Conservation (phyloP, 2,329 filamentous ascomycete species). For the Aspergillus hiratsukae region DNA sequence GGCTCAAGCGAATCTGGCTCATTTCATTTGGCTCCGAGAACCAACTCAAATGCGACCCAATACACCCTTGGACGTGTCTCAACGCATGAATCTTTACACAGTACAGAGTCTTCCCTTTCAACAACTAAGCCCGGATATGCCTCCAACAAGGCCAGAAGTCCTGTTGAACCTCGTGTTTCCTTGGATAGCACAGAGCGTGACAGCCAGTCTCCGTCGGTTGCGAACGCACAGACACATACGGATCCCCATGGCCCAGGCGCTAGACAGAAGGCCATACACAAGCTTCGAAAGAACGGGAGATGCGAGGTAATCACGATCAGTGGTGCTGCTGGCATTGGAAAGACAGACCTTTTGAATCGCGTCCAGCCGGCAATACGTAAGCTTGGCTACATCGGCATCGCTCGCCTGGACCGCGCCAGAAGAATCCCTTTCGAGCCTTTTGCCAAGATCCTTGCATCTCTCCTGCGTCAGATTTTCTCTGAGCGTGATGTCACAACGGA, state of each 20-base stretch:
- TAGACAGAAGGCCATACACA: conserved; percentile 44
- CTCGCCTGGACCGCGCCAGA: conserved; percentile 57
- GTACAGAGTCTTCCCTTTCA: conserved; percentile 31
- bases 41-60: conserved; percentile 32
- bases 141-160: conserved; percentile 31
- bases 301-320: conserved; percentile 57
- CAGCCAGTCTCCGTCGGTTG: conserved; percentile 28
- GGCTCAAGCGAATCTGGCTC: conserved; percentile 53
- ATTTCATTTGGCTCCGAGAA: conserved; percentile 34
- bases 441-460: conserved; percentile 55
- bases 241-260: conserved; percentile 28
- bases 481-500: conserved; percentile 59
- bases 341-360: conserved; percentile 56
- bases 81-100: conserved; percentile 33
- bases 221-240: conserved; percentile 26
- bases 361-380: conserved; percentile 54
- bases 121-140: conserved; percentile 25
- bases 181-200: conserved; percentile 37
- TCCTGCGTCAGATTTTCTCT: conserved; percentile 62
- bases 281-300: conserved; percentile 50
- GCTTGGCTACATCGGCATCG: conserved; percentile 57
- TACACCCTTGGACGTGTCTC: conserved; percentile 26
- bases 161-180: conserved; percentile 34
- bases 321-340: conserved; percentile 56
- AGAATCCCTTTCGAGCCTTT: conserved; percentile 59